Evolutionary conservation across 2,329 filamentous ascomycete species (phyloP), one percentile per base, ranked within the genome.

Genomic region (Thermoascus crustaceus): DNA sequence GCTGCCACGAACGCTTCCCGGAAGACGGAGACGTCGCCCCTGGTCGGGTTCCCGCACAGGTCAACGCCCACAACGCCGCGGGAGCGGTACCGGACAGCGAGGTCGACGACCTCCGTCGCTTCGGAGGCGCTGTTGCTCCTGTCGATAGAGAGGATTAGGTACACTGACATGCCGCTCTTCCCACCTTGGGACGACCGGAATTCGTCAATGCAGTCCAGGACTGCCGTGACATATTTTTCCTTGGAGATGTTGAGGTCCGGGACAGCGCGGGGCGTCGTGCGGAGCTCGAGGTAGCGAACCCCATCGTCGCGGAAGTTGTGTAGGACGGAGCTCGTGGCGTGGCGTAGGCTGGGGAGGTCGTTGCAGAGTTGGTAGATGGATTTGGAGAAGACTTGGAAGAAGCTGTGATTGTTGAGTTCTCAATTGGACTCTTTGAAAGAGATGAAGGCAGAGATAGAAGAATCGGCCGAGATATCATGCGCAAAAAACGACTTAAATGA

Each of bases 291-390:
- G 53, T 91, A 89, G 37, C 75, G 69, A 10, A 89, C 79, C 22
- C 82, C 82, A 51, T 91, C 85, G 17, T 58, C 55, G 33, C 73
- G 67, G 50, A 91, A 93, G 48, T 78, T 72, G 13, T 63, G 41
- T 5, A 86, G 68, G 29, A 88, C 82, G 4, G 74, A 70, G 26
- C 61, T 65, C 1, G 83, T 86, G 17, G 82, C 76, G 47, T 75
- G 70, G 25, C 62, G 64, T 31, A 85, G 63, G 44, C 76, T 76
- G 3, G 67, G 58, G 7, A 69, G 58, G 48, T 82, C 76, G 49
- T 76, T 76, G 60, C 82, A 73, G 22, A 93, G 76, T 39, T 74
- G 71, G 62, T 91, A 89, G 46, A 88, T 89, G 56, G 86, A 86
- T 27, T 72, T 79, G 17, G 78, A 80, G 62, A 89, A 89, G 10